Conservation (phyloP, 164 flowering plant genomes). For the Vitis labrusca region DNA sequence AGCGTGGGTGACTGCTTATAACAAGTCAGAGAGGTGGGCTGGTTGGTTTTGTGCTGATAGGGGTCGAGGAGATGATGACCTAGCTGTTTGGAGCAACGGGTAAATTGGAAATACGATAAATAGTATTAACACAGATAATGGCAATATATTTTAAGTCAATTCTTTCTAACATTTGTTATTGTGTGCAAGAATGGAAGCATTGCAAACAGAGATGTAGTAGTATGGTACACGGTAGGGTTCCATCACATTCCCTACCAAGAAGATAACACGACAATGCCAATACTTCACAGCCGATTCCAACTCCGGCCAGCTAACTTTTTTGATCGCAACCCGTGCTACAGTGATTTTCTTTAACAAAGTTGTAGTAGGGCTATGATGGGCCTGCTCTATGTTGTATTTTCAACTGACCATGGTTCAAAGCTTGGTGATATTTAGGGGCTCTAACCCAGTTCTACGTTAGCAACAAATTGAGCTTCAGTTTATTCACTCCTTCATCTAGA, state of each 20-base stretch:
- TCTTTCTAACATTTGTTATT: too few relatives aligned
- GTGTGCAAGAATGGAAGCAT: constrained; percentile 54
- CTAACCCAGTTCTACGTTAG: too few relatives aligned
- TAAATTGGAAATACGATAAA: constrained; percentile 11
- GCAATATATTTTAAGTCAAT: too few relatives aligned
- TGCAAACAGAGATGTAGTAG: constrained; percentile 60
- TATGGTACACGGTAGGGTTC: constrained; percentile 71
- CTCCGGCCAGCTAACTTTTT: constrained; percentile 66
- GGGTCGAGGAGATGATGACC: constrained; percentile 64
- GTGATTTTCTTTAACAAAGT: not conserved
- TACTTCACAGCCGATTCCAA: constrained; percentile 53
- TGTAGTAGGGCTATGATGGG: too few relatives aligned
- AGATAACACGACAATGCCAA: constrained; percentile 71
- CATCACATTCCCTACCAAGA: constrained; percentile 75
- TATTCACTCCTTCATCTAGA: too few relatives aligned
- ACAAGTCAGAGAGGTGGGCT: constrained; percentile 71
- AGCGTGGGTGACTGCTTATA: constrained; percentile 65
- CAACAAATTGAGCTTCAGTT: too few relatives aligned
- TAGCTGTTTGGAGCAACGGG: constrained; percentile 62
- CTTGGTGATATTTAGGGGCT: not conserved
- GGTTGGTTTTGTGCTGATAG: constrained; percentile 59
- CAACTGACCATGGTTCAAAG: not conserved
- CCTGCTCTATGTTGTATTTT: not conserved
- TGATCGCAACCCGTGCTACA: constrained; percentile 51
- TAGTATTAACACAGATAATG: too few relatives aligned